A percentile compares a stretch with the other conserved stretches of the same genome.
Conservation (phyloP, 352 stramenopile species). For the Hyaloperonospora arabidopsidis region DNA sequence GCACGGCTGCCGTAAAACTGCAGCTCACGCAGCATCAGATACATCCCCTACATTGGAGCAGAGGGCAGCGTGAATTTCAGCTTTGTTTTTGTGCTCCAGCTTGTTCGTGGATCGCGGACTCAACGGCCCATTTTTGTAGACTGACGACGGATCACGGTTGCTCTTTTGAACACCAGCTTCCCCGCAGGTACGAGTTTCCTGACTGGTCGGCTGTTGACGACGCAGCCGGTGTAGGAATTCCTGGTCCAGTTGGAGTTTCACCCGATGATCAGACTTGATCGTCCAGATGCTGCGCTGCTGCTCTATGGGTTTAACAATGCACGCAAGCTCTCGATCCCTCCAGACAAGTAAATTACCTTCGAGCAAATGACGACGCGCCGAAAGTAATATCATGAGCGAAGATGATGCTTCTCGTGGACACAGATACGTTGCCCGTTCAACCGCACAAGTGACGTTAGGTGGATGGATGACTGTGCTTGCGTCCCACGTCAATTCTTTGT, state of each 20-base stretch:
- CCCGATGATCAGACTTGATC: constrained; percentile 70
- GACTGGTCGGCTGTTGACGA: background rate
- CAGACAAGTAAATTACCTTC: background rate
- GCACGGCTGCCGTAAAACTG: constrained; percentile 46
- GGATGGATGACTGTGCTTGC: constrained; percentile 16
- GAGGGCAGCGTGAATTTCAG: constrained; percentile 21
- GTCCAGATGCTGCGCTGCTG: constrained; percentile 61
- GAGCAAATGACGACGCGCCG: no score
- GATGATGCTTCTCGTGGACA: constrained; percentile 14
- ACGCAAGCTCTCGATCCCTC: background rate
- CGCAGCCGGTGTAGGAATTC: constrained; percentile 44
- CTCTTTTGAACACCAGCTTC: constrained; percentile 13
- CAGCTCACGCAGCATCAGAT: constrained; percentile 26
- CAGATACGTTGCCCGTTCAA: constrained; percentile 23
- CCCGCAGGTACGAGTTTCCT: constrained; percentile 39
- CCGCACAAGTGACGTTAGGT: constrained; percentile 18
- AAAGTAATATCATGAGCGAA: no score
- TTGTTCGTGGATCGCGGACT: no score
- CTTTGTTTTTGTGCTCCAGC: constrained; percentile 13
- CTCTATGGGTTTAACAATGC: constrained; percentile 30
- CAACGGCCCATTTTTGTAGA: constrained; percentile 5
- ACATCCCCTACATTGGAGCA: constrained; percentile 9
- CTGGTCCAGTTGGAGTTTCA: constrained; percentile 55
- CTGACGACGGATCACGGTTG: background rate
- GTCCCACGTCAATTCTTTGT: constrained; percentile 1